Evolutionary conservation across 2,329 filamentous ascomycete species (phyloP), one percentile per base, ranked within the genome.

Genomic region (Penicillium sp.): DNA sequence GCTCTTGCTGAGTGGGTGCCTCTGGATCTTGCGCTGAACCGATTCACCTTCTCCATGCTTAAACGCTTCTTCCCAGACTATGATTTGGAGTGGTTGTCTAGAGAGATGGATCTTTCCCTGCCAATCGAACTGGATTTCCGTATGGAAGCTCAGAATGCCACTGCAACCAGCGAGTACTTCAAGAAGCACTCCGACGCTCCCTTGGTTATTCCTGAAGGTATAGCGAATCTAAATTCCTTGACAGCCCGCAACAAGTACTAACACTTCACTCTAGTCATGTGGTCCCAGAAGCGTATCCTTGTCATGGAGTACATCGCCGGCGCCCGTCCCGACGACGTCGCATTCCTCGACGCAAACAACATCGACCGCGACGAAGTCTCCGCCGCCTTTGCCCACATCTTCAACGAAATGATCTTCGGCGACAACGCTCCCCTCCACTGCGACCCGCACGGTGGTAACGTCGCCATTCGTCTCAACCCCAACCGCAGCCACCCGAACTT

Each of bases 391-490:
- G 89, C 95, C 0, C 87, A 88, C 58, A 92, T 99, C 58, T 99
- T 99, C 83, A 99, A 99, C 80, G 93, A 98, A 73, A 99, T 99
- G 95, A 97, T 99, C 65, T 99, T 99, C 65, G 93, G 93, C 49
- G 85, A 88, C 52, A 84, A 88, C 58, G 93, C 93, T 0, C 92
- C 95, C 0, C 79, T 99, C 39, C 95, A 99, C 78, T 99, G 95
- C 77, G 95, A 99, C 71, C 95, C 95, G 0, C 95, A 99, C 70
- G 95, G 93, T 48, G 95, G 95, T 46, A 99, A 99, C 70, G 89
- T 99, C 54, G 93, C 95, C 23, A 92, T 99, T 60, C 88, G 93
- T 43, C 87, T 91, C 72, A 95, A 93, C 69, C 73, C 82, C 4
- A 77, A 74, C 16, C 81, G 84, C 35, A 79, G 82, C 39, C 79